Percentiles rank a stretch among this genome's conserved stretches.
Conservation (phyloP, 1,284 basidiomycete species). For the Rhodotorula glutinis region DNA sequence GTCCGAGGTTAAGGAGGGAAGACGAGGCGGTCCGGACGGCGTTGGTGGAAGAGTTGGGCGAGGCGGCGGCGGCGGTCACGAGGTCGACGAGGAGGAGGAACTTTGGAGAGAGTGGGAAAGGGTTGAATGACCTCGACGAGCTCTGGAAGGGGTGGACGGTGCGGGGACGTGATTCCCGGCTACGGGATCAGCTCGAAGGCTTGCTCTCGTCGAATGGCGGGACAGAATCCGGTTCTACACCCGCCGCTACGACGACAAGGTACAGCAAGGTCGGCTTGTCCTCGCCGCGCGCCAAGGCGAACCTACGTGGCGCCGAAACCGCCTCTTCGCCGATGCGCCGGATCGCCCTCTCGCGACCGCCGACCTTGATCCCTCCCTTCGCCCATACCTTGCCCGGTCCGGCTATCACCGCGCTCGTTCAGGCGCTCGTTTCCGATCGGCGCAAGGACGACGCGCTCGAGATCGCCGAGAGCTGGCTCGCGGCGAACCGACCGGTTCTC, state of each 20-base stretch:
- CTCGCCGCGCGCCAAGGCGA: not conserved
- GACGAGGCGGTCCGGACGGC: constrained; percentile 3
- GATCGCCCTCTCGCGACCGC: not conserved
- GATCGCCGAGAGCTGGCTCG: constrained; percentile 27
- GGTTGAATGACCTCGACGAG: not conserved
- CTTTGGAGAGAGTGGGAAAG: not conserved
- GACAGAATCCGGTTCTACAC: not conserved
- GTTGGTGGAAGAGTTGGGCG: not conserved
- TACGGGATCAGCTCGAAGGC: constrained; percentile 3
- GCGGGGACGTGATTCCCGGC: not conserved
- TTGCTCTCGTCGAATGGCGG: not conserved
- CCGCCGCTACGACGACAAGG: too few species aligned
- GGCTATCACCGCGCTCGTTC: constrained; percentile 20
- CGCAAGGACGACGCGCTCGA: constrained; percentile 10
- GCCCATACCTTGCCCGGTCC: constrained; percentile 6
- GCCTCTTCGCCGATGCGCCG: not conserved
- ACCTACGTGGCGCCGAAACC: not conserved
- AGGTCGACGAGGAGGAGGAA: constrained; percentile 4
- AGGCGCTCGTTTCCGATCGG: constrained; percentile 12
- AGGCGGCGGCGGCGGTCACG: not conserved
- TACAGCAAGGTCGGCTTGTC: not conserved
- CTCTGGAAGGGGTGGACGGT: constrained; percentile 18
- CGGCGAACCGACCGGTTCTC: constrained; percentile 5
- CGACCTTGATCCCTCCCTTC: constrained; percentile 11
- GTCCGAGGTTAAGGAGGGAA: not conserved